Evolutionary conservation across 352 stramenopile species (phyloP), one percentile per base, ranked within the genome.

Genomic region (Globisporangium apiculatum): DNA sequence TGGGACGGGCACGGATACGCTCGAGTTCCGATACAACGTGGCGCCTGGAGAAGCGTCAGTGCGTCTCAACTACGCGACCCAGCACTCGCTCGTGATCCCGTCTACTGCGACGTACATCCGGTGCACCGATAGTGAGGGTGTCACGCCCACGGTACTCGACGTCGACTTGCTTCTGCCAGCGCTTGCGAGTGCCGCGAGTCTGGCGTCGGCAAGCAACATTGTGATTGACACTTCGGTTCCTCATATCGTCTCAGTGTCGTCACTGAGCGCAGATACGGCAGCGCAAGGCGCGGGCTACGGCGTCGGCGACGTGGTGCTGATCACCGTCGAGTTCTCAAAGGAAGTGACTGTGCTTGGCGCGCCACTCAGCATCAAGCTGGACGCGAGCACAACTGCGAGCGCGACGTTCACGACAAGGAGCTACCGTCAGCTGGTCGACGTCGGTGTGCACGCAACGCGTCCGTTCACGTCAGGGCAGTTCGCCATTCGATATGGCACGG

Each of bases 1-100:
- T 0, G 82, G 86, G 1, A 83, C 68, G 35, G 67, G 62, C 1
- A 79, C 83, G 0, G 61, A 72, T 1, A 62, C 51, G 1, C 51
- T 95, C 35, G 60, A 65, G 51, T 95, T 94, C 51, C 73, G 81
- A 10, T 94, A 95, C 59, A 75, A 72, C 58, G 60, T 95, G 10
- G 53, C 72, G 3, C 1, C 54, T 2, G 76, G 76, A 7, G 79
- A 95, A 37, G 17, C 51, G 0, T 58, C 77, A 0, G 10, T 43
- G 0, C 60, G 67, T 49, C 62, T 94, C 46, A 76, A 94, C 60
- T 91, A 86, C 46, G 68, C 59, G 0, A 88, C 83, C 0, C 49
- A 52, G 1, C 46, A 61, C 18, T 69, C 83, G 10, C 56, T 93
- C 9, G 65, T 60, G 53, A 53, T 57, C 15, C 10, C 51, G 64